Evolutionary conservation across 1,284 basidiomycete species (phyloP), one percentile per base, ranked within the genome.

Genomic region (Athelia psychrophila): DNA sequence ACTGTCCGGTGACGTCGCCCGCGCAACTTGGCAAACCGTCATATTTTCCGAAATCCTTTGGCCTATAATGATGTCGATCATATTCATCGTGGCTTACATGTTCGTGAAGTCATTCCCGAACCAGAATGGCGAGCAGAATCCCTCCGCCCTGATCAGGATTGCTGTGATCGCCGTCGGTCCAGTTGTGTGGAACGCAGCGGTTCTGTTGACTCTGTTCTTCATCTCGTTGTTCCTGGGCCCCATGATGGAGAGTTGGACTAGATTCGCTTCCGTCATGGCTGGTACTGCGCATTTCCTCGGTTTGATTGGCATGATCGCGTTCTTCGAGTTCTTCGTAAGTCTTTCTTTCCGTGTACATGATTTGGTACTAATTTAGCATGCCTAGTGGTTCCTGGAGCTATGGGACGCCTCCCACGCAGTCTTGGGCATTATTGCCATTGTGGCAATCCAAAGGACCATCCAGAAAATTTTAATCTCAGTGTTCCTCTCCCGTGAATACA

Each of bases 381-480:
- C 54, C 66, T 48, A 95, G 83, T 98, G 95, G 95, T 95, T 95
- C 83, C 83, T 98, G 53, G 95, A 98, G 69, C 83, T 93, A 45
- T 99, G 96, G 96, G 91, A 98, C 66, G 85, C 91, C 25, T 92
- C 93, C 2, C 94, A 97, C 64, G 94, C 95, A 10, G 93, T 95
- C 2, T 78, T 95, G 45, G 95, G 94, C 55, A 75, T 95, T 63
- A 86, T 96, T 53, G 79, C 88, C 27, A 88, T 95, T 55, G 81
- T 95, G 58, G 83, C 89, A 22, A 88, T 98, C 47, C 95, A 98
- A 70, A 83, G 95, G 48, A 86, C 89, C 48, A 81, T 97, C 62
- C 92, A 94, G 75, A 98, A 98, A 77, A 84, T 95, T 57, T 78
- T 97, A 55, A 98, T 98, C 58, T 82, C 93, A 1, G 87, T 94